A percentile compares a stretch with the other conserved stretches of the same genome.
Evolutionary conservation across 257 asterid genomes (phyloP).

Genomic region (Ocimum tenuiflorum): DNA sequence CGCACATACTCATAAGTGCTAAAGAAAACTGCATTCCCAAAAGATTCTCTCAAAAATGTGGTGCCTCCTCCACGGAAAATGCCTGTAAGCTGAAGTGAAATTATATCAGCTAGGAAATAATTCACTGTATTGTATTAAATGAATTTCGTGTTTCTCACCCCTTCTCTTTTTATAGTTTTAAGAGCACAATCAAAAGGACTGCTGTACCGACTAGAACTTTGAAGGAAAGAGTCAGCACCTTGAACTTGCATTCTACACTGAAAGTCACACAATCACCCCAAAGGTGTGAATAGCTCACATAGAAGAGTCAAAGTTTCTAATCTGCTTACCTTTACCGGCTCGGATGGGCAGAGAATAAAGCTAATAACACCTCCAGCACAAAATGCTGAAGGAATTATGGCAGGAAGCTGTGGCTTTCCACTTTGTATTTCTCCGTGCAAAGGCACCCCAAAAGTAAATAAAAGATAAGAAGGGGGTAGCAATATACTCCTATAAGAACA

Average conservation of each 20-base stretch:
- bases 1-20: slow-evolving; percentile 75
- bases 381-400: slow-evolving; percentile 66
- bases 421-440: slow-evolving; percentile 49
- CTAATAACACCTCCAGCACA: slow-evolving; percentile 78
- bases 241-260: slow-evolving; percentile 99
- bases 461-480: slow-evolving; percentile 5
- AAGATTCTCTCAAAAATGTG: slow-evolving; percentile 70
- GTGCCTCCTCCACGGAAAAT: slow-evolving; percentile 74
- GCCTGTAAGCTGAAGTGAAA: slow-evolving; percentile 61
- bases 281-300: slow-evolving; percentile 15
- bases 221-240: slow-evolving; percentile 53
- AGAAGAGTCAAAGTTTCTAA: slow-evolving; percentile 16
- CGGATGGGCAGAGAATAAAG: slow-evolving; percentile 81
- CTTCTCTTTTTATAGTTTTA: slow-evolving; percentile 61
- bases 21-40: slow-evolving; percentile 82
- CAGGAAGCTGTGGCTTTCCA: slow-evolving; percentile 62
- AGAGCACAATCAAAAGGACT: slow-evolving; percentile 81
- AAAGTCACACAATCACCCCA: slow-evolving; percentile 43
- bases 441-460: slow-evolving; percentile 8
- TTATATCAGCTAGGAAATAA: slow-evolving; percentile 34
- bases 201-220: slow-evolving; percentile 48
- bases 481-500: slow-evolving; percentile 9
- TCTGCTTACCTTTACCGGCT: slow-evolving; percentile 68
- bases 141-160: slow-evolving; percentile 54
- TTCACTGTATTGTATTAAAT: slow-evolving; percentile 1